Evolutionary conservation across 1,284 basidiomycete species (phyloP), one percentile per base, ranked within the genome.

Genomic region (Pisolithus thermaeus): DNA sequence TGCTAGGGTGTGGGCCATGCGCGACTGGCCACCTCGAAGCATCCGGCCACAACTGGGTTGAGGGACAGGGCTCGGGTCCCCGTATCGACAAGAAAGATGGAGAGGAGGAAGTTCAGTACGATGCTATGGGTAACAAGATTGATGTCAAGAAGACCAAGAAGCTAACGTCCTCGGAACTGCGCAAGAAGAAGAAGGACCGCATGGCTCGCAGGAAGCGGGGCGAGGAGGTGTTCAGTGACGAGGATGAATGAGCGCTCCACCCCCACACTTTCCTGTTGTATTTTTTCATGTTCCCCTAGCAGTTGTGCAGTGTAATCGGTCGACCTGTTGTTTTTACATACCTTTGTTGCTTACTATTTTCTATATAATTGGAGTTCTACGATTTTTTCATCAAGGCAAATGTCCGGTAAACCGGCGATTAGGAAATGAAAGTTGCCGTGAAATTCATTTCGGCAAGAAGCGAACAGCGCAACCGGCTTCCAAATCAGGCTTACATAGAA

Each of bases 181-280:
- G 77, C 61, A 97, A 96, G 90, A 97, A 97, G 84, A 97, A 96
- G 91, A 97, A 97, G 84, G 93, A 95, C 61, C 89, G 95, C 54
- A 92, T 97, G 73, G 90, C 90, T 61, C 76, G 89, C 69, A 84
- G 84, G 68, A 92, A 92, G 80, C 78, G 80, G 55, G 90, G 90
- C 59, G 85, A 88, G 73, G 87, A 90, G 32, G 67, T 84, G 23
- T 43, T 43, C 42, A 43, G 42, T 61, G 79, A 77, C 56, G 85
- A 87, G 59, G 84, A 88, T 59, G 85, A 88, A 72, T 82, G 66
- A 79, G 50, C 45, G 37, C 7, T 40, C 46, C 39, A 36, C 20
- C 4, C 18, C 20, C 38, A 20, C n/a, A 39, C 38, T 39, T 18
- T 18, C 8, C 6, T 20, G 53, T 52, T 40, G 20, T 45, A 27